Base-by-base conservation (phyloP, 495 filamentous ascomycete genomes). In the Penicillium maclennaniae region DNA sequence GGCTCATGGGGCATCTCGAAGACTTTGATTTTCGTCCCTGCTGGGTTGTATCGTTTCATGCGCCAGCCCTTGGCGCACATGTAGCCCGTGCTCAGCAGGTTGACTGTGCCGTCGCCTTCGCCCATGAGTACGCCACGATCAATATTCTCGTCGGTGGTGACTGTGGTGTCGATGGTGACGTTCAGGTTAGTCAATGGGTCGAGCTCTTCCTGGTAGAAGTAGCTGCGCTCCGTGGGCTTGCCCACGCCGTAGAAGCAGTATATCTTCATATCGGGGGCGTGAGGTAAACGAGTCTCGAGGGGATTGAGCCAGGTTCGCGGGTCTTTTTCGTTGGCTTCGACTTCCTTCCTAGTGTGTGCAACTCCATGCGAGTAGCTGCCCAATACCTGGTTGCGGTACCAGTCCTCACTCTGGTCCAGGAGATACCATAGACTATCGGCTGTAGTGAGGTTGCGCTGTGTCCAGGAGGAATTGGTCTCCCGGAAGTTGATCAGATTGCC, bases 1-100 rank as follows among this genome's bases (percentile, higher is more conserved):
- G 93, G 93, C 66, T 97, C 91, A 64, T 98, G 95, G 3, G 85
- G 88, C 92, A 97, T 97, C 72, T 97, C 93, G 58, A 83, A 90
- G 4, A 90, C 86, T 49, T 86, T 92, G 63, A 98, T 76, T 60
- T 89, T 80, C 4, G 85, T 78, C 0, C 84, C 83, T 0, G 90
- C 87, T 1, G 93, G 93, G 65, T 98, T 98, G 61, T 92, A 98
- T 17, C 93, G 82, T 63, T 89, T 91, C 60, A 97, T 88, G 36
- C 65, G 63, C 93, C 93, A 98, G 21, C 93, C 93, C 62, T 87
- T 88, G 56, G 88, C 83, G 69, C 93, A 98, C 93, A 98, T 97
- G 64, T 97, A 98, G 3, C 91, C 93, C 4, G 81, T 84, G 58
- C 87, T 92, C 42, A 98, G 71, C 7, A 98, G 69, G 47, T 88